These are phyloP conservation scores for Aspergillus bertholletiae DNA, from an alignment of 495 filamentous ascomycete species.

Conservation along the genomic window DNA sequence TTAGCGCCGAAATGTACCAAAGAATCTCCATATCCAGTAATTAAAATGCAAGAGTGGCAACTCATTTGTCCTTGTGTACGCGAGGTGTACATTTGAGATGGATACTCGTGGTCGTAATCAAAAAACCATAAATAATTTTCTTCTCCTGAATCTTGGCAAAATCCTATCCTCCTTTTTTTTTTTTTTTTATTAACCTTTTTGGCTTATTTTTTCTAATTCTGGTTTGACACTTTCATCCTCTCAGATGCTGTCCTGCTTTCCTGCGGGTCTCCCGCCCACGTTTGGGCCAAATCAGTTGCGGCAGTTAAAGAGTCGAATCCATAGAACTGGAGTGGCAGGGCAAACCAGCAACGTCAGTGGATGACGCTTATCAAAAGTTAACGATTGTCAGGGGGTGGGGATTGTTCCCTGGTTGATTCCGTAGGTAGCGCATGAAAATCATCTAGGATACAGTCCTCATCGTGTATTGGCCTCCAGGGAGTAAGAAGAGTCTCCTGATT, in stretches of 20 bases:
- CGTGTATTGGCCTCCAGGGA: neutral
- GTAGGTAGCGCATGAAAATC: neutral
- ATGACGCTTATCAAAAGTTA: conserved; percentile 4
- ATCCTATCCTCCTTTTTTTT: neutral
- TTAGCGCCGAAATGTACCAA: neutral
- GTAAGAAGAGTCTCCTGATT: neutral
- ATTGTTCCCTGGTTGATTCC: neutral
- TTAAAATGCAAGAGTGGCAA: neutral
- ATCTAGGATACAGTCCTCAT: neutral
- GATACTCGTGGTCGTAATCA: neutral
- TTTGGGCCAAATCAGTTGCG: conserved; percentile 1
- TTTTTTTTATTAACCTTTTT: neutral
- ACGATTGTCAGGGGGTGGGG: conserved; percentile 9
- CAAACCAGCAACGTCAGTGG: conserved; percentile 7
- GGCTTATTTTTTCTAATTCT: neutral
- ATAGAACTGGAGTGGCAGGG: neutral
- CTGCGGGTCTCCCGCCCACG: conserved; percentile 6
- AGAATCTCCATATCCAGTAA: neutral
- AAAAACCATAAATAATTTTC: neutral
- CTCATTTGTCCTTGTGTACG: neutral
- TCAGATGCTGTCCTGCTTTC: neutral
- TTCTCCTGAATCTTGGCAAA: neutral
- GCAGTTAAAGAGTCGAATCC: neutral
- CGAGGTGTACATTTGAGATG: neutral
- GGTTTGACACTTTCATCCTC: neutral